Evolutionary conservation across 2,329 filamentous ascomycete species (phyloP), one percentile per base, ranked within the genome.

Genomic region (Cladosporium sp.): DNA sequence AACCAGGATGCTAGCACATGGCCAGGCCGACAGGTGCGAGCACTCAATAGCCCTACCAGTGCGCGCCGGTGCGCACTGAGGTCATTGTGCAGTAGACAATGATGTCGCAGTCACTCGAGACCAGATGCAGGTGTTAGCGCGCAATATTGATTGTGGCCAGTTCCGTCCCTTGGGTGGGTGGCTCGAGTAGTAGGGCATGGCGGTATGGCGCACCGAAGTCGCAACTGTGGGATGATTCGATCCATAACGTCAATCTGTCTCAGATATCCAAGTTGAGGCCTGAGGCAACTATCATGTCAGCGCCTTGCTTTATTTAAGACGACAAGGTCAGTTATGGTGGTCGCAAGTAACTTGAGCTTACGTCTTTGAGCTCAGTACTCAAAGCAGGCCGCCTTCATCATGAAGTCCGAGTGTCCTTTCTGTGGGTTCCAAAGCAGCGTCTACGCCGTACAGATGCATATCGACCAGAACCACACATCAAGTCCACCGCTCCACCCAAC

Each of bases 261-360:
- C 38, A 59, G 57, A 47, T 59, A 6, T 44, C 3, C 2, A 26
- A 18, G 15, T 44, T 32, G n/a, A 7, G 15, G 57, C 57, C 57
- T 59, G 34, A 59, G 57, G 57, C 57, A 36, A 44, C 34, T 44
- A 44, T 59, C 57, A 59, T 18, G 57, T 59, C 36, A 36, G 26
- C 21, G 12, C 14, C 8, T n/a, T 1, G 14, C 4, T 11, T 7
- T 28, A 30, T 30, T 12, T 44, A 44, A 59, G 8, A 30, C 18
- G 28, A 34, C 7, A 18, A 55, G 12, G 18, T 34, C 18, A 55
- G 8, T 21, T 7, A 10, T 18, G 28, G 3, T 34, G 30, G 28
- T 55, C 52, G 18, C 11, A 5, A 55, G n/a, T 34, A 32, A 24
- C 12, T 6, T 55, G 18, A 7, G 28, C 11, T 18, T 11, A 2